Conservation (phyloP, 345 rosid species). For the Toxicodendron radicans region DNA sequence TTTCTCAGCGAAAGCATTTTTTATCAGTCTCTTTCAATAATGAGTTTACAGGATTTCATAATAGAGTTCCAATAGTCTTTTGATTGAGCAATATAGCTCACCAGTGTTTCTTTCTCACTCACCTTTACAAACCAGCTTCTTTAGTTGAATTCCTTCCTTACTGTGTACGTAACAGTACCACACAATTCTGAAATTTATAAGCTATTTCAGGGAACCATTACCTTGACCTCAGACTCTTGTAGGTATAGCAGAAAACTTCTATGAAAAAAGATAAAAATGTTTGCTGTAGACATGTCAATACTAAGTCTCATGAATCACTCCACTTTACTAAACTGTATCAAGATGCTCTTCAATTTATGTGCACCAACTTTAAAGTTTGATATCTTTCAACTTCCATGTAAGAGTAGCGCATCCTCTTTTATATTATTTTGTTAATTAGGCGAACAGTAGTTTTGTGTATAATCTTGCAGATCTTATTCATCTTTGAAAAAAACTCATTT, state of each 20-base stretch:
- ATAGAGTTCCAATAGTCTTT: too few relatives aligned
- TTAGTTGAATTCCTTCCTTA: too few relatives aligned
- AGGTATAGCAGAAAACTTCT: neutral
- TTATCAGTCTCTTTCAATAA: too few relatives aligned
- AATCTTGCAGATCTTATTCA: neutral
- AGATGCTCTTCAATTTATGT: neutral
- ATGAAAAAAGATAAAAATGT: neutral
- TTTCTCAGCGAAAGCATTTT: too few relatives aligned
- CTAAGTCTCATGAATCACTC: neutral
- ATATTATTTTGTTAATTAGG: neutral
- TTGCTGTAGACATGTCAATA: neutral
- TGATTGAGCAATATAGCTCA: too few relatives aligned
- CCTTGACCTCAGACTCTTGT: neutral
- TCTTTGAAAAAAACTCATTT: neutral
- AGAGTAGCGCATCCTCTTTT: neutral
- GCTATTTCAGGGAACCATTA: neutral
- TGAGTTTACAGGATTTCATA: too few relatives aligned
- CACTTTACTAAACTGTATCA: neutral
- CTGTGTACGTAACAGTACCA: too few relatives aligned
- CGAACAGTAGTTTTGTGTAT: neutral
- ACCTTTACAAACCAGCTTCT: neutral
- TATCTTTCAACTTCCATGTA: neutral
- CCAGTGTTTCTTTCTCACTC: too few relatives aligned
- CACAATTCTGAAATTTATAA: too few relatives aligned
- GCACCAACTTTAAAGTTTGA: neutral